Evolutionary conservation across 768 basidiomycete genomes (phyloP), one percentile per base, ranked within the genome.

Genomic region (Serpula lacrymans): DNA sequence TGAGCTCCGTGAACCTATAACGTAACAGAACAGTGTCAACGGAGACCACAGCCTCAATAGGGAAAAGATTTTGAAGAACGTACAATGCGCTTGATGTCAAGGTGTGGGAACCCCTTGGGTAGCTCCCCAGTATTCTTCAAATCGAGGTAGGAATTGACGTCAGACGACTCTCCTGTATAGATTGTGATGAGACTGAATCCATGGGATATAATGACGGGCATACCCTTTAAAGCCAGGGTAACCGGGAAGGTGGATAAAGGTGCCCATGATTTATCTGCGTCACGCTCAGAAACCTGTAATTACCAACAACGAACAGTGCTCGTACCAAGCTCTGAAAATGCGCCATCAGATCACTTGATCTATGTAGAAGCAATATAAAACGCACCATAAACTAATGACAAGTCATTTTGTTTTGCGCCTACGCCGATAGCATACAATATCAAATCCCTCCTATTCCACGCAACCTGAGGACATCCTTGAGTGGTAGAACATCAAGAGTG

Each of bases 171-270:
- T 6, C 82, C 70, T 69, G 38, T 18, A 20, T 17, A 16, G 8
- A 3, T 10, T n/a, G 27, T 29, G 27, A 29, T 29, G 27, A 29
- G 14, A 9, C 10, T 29, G 27, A n/a, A n/a, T n/a, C n/a, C n/a
- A n/a, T n/a, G n/a, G n/a, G 6, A n/a, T 6, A 35, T 6, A 24
- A 26, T 9, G 36, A 25, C 35, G 28, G 2, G 41, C 49, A 21
- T 21, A 68, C 70, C 78, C 63, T 85, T 87, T 57, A 87, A 72
- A 24, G 65, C 67, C 11, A 88, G 70, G 0, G 84, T 83, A 18
- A 87, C 84, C 2, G 88, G 86, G 60, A 82, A 90, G 0, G 87
- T 88, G 2, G 87, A 86, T 51, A 89, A 70, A 2, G 84, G 74
- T 8, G 82, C 66, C 56, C 84, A 90, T 27, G 71, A 65, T 37